These are phyloP conservation scores for Pichia sp. DNA, from an alignment of 1,139 yeast species.

Conservation along the genomic window DNA sequence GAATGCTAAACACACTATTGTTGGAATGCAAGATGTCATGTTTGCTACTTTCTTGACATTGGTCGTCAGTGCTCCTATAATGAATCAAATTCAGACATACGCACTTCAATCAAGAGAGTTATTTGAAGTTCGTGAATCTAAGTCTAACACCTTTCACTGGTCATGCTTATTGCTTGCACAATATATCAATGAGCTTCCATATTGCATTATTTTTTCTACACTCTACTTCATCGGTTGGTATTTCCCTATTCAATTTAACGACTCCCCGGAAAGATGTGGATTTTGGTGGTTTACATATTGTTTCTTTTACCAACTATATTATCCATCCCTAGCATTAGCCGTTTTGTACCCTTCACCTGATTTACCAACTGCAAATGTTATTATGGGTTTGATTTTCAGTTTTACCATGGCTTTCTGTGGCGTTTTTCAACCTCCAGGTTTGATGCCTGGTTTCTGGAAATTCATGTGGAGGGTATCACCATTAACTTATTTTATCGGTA, in stretches of 20 bases:
- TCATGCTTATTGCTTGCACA: slow-evolving; percentile 47
- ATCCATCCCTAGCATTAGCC: slow-evolving; percentile 43
- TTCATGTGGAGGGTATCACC: slow-evolving; percentile 70
- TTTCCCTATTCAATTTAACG: slow-evolving; percentile 46
- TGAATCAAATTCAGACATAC: slow-evolving; percentile 49
- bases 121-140: slow-evolving; percentile 55
- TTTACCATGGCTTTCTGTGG: slow-evolving; percentile 53
- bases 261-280: slow-evolving; percentile 40
- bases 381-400: slow-evolving; percentile 45
- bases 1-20: slow-evolving; percentile 36
- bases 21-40: slow-evolving; percentile 47
- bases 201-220: slow-evolving; percentile 42
- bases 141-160: slow-evolving; percentile 62
- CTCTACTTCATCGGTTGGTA: slow-evolving; percentile 46
- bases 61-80: slow-evolving; percentile 42
- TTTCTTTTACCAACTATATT: slow-evolving; percentile 47
- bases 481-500: slow-evolving; percentile 54
- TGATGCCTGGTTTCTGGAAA: slow-evolving; percentile 59
- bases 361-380: slow-evolving; percentile 49
- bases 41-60: slow-evolving; percentile 43
- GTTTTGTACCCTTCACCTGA: slow-evolving; percentile 51
- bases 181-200: slow-evolving; percentile 47
- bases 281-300: slow-evolving; percentile 43
- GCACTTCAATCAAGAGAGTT: slow-evolving; percentile 49
- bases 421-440: slow-evolving; percentile 46